phyloP scores from a whole-genome alignment of 768 basidiomycete genomes.

The Phlebiopsis flavidoalba region DNA sequence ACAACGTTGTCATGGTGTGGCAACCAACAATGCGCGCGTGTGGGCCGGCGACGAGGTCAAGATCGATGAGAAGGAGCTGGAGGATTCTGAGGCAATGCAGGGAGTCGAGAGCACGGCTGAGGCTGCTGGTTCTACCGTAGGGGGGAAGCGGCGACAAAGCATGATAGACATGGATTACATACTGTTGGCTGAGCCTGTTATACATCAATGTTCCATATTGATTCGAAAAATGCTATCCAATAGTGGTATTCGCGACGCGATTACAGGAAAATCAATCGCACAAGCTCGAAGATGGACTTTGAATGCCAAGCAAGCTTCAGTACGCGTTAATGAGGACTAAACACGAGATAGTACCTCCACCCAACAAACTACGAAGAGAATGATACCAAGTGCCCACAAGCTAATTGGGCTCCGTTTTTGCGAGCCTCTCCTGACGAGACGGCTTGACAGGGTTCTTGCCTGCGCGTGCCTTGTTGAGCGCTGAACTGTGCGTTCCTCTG shows the following conservation, averaged over 20 bases:
- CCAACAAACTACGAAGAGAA: constrained; percentile 75
- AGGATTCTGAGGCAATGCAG: constrained; percentile 67
- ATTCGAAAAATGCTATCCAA: neutral
- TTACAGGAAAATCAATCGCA: constrained; percentile 62
- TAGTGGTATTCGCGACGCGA: neutral
- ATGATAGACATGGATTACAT: constrained; percentile 5
- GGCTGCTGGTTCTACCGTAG: neutral
- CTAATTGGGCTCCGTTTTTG: constrained; percentile 73
- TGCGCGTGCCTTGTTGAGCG: constrained; percentile 57
- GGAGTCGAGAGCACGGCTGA: constrained; percentile 48
- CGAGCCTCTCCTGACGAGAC: constrained; percentile 65
- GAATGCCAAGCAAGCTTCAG: constrained; percentile 36
- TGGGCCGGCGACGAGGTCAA: constrained; percentile 89
- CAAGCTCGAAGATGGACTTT: constrained; percentile 73
- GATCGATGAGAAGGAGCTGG: constrained; percentile 81
- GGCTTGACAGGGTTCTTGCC: constrained; percentile 75
- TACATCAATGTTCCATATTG: constrained; percentile 4
- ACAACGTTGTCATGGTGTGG: constrained; percentile 97
- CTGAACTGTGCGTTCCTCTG: constrained; percentile 79
- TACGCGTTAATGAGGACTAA: neutral
- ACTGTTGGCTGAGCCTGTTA: constrained; percentile 6
- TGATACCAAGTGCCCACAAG: constrained; percentile 65
- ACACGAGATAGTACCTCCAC: constrained; percentile 71
- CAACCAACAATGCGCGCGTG: constrained; percentile 88
- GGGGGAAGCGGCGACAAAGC: constrained; percentile 2